These are phyloP conservation scores for Gentiana macrophylla DNA, from an alignment of 257 asterid species.

Conservation along the genomic window DNA sequence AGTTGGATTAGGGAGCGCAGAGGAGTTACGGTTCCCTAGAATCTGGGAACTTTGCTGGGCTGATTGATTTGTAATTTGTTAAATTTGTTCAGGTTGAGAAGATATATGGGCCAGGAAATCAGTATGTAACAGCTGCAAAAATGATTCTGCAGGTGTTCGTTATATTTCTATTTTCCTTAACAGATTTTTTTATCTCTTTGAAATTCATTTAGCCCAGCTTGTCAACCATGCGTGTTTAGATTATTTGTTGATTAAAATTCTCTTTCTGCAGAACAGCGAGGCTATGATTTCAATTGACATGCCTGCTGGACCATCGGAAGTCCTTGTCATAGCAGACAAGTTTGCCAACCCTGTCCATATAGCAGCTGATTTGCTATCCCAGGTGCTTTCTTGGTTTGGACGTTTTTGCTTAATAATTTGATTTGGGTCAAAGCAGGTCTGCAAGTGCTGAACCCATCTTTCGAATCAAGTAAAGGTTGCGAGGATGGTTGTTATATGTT, in stretches of 20 bases:
- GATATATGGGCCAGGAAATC: constrained; percentile 97
- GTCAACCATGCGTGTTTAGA: too few relatives aligned
- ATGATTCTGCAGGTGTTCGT: constrained; percentile 82
- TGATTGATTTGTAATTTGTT: constrained; percentile 9
- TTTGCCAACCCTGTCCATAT: constrained; percentile 80
- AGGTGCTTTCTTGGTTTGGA: constrained; percentile 33
- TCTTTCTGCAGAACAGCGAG: constrained; percentile 75
- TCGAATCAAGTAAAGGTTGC: neutral
- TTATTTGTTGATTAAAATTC: neutral
- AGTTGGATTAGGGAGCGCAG: too few relatives aligned
- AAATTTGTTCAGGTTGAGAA: constrained; percentile 62
- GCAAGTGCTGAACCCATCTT: neutral
- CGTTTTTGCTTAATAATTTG: constrained; percentile 4
- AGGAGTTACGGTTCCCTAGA: too few relatives aligned
- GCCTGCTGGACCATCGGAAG: constrained; percentile 99
- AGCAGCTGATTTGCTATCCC: constrained; percentile 96
- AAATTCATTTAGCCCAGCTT: too few relatives aligned
- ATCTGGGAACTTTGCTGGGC: neutral
- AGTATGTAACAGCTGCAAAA: constrained; percentile 97
- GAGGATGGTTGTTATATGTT: too few relatives aligned
- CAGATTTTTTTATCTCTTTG: too few relatives aligned
- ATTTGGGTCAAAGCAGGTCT: constrained; percentile 2
- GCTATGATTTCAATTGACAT: constrained; percentile 97
- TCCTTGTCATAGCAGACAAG: constrained; percentile 88
- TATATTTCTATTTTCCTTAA: neutral